Evolutionary conservation across 805 yeast genomes (phyloP), one percentile per base, ranked within the genome.

Genomic region (Saccharomycodes ludwigii): DNA sequence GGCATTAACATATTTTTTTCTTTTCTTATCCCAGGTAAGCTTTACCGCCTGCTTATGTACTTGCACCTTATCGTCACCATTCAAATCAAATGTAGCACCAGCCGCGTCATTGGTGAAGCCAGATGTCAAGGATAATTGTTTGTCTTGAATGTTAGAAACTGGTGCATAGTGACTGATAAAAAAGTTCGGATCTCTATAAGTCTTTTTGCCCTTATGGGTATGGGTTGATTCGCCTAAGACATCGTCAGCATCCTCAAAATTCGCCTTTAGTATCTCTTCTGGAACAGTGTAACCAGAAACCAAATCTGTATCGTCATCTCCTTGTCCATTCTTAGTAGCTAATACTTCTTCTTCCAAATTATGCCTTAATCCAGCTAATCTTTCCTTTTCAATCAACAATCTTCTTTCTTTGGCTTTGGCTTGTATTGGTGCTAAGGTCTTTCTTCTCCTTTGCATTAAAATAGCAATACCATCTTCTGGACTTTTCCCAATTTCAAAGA

Each of bases 141-240:
- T 81, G 65, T 91, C 97, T 52, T 84, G 94, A 35, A 83, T 68
- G 12, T 71, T 73, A 11, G 74, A 66, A 0, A 75, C 69, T 13
- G 95, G 85, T 0, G 95, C 96, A 61, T 76, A 85, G 52, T 91
- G 95, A 34, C 93, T 74, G 51, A 91, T 63, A 60, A 76, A 91
- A 52, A 71, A 80, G 36, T 73, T 67, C 10, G 83, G 79, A 58
- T 91, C 97, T 48, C 74, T 70, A 60, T 53, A 86, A 0, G 74
- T 55, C 41, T 72, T 74, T 39, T 50, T 54, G 34, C 58, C 59
- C 34, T 51, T 48, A 35, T 49, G 50, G 12, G 34, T 38, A 21
- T 45, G 39, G 12, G 20, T 20, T 27, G 52, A 52, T 20, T 34
- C 40, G n/a, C 44, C 54, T 27, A 58, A 31, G 3, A 54, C 36